Evolutionary conservation across 176 grass and related monocot species (phyloP).

Genomic region (Pontederia crassipes): DNA sequence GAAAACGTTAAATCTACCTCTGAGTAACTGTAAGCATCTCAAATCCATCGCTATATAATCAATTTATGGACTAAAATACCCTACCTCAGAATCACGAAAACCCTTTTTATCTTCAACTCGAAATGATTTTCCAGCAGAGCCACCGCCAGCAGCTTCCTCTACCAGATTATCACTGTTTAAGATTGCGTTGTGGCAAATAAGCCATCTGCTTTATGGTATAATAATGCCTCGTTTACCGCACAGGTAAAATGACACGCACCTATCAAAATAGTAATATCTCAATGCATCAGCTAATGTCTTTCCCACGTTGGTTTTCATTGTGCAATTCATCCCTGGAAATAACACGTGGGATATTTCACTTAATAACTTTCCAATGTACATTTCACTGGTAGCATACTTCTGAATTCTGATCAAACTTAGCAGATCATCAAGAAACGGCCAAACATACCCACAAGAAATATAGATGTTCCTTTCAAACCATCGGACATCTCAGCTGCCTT

Average conservation of each 20-base stretch:
- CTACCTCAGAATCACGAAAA: constrained; percentile 64
- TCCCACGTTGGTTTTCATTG: constrained; percentile 53
- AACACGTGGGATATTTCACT: background rate
- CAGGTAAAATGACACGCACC: constrained; percentile 20
- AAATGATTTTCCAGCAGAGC: constrained; percentile 43
- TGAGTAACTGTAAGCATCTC: background rate
- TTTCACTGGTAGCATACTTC: background rate
- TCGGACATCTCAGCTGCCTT: constrained; percentile 27
- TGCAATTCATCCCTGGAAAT: constrained; percentile 55
- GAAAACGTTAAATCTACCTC: background rate
- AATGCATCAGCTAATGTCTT: constrained; percentile 76
- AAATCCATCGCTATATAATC: constrained; percentile 1
- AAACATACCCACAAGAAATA: constrained; percentile 45
- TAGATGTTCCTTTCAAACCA: constrained; percentile 36
- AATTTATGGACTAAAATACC: background rate
- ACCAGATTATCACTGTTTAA: constrained; percentile 62
- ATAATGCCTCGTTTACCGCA: background rate
- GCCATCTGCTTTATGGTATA: constrained; percentile 1
- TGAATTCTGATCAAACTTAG: background rate
- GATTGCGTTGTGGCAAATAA: constrained; percentile 9
- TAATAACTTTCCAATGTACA: background rate
- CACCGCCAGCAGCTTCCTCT: constrained; percentile 70
- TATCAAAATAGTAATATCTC: constrained; percentile 79
- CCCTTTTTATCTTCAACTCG: constrained; percentile 52
- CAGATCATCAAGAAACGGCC: background rate